These are phyloP conservation scores for Arthrobotrys pseudoclavata DNA, from an alignment of 2,329 filamentous ascomycete species.

Conservation along the genomic window DNA sequence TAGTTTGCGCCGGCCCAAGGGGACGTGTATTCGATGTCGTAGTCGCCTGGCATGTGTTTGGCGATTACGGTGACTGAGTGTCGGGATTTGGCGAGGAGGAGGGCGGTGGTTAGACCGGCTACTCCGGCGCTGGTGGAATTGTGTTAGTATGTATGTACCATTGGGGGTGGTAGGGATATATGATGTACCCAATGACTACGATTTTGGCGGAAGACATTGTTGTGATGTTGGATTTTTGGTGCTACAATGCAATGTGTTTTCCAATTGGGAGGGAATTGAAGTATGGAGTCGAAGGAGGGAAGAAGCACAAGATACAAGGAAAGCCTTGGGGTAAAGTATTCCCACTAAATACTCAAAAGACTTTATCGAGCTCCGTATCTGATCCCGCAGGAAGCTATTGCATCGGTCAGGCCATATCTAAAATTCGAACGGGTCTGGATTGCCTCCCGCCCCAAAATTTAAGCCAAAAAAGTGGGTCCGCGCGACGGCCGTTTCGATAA, in stretches of 20 bases:
- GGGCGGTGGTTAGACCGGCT: conserved; percentile 75
- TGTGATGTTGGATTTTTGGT: conserved; percentile 19
- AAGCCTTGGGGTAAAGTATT: background rate
- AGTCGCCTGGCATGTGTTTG: conserved; percentile 94
- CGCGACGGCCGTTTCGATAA: conserved; percentile 5
- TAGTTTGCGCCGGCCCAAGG: conserved; percentile 90
- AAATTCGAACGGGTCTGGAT: conserved; percentile 18
- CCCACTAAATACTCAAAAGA: background rate
- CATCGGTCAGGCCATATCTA: conserved; percentile 32
- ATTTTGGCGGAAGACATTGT: conserved; percentile 64
- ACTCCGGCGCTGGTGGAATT: conserved; percentile 72
- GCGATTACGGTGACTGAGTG: conserved; percentile 79
- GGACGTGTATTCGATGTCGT: conserved; percentile 89
- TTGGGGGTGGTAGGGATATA: conserved; percentile 58
- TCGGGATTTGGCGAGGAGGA: conserved; percentile 72
- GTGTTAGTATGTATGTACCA: background rate
- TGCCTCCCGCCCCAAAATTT: conserved; percentile 2
- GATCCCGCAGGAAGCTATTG: background rate
- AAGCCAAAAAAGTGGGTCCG: conserved; percentile 10
- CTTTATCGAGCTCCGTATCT: conserved; percentile 3
- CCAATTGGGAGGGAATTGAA: no score
- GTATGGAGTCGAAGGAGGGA: background rate
- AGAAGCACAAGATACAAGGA: background rate
- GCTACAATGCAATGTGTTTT: background rate
- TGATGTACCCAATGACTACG: conserved; percentile 68